These are phyloP conservation scores for Discostella stelligera DNA, from an alignment of 352 stramenopile species.

Conservation along the genomic window DNA sequence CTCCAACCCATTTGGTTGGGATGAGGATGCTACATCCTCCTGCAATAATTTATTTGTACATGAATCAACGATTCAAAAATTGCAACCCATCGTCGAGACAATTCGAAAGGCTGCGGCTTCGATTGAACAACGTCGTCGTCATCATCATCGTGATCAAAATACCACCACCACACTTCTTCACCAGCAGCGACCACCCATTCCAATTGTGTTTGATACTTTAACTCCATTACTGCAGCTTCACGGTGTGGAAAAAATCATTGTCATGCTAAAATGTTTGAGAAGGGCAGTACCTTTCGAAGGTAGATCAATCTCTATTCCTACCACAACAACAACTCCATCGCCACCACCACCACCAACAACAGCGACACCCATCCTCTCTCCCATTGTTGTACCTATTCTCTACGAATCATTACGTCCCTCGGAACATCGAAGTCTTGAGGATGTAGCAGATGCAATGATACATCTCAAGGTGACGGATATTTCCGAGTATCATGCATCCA, in stretches of 20 bases:
- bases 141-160: background rate
- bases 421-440: conserved; percentile 58
- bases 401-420: conserved; percentile 48
- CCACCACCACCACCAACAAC: background rate
- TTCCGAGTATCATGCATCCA: conserved; percentile 26
- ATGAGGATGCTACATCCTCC: conserved; percentile 2
- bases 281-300: background rate
- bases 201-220: conserved; percentile 50
- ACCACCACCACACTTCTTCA: background rate
- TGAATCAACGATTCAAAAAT: conserved; percentile 14
- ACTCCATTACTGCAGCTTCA: conserved; percentile 39
- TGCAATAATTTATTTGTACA: background rate
- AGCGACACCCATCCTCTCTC: conserved; percentile 20
- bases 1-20: conserved; percentile 46
- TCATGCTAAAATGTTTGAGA: conserved; percentile 43
- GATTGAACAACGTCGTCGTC: conserved; percentile 14
- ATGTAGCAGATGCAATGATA: conserved; percentile 58
- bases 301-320: background rate
- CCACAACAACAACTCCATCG: no score
- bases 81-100: conserved; percentile 27
- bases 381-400: conserved; percentile 47
- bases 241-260: conserved; percentile 35
- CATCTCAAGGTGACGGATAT: conserved; percentile 34
- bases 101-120: conserved; percentile 28
- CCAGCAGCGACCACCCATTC: conserved; percentile 16